These are phyloP conservation scores for Fraxinus albicans DNA, from an alignment of 305 asterid genomes.

Conservation along the genomic window DNA sequence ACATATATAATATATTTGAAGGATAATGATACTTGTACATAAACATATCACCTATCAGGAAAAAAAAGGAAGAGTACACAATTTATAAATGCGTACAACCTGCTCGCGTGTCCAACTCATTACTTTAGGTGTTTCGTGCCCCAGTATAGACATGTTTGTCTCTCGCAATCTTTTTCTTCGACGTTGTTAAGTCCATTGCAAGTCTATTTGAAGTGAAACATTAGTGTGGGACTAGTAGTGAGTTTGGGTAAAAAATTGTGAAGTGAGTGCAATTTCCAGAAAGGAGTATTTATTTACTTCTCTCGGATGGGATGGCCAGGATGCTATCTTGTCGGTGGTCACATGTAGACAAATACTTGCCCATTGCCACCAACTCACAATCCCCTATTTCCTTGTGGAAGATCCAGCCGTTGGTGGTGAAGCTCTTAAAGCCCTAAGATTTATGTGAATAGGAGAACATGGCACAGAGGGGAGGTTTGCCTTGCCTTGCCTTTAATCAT, in stretches of 20 bases:
- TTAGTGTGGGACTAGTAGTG: background rate
- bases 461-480: background rate
- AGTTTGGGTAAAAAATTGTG: background rate
- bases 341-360: background rate
- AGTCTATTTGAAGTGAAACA: background rate
- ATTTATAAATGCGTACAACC: background rate
- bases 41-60: background rate
- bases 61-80: background rate
- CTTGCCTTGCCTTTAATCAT: background rate
- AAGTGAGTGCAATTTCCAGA: background rate
- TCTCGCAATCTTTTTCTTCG: background rate
- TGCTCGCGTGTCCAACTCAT: background rate
- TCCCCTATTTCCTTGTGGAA: background rate
- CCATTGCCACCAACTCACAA: background rate
- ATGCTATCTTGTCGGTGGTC: background rate
- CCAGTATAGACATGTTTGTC: background rate
- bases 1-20: background rate
- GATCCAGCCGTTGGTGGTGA: background rate
- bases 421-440: background rate
- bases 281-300: background rate
- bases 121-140: background rate
- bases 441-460: background rate
- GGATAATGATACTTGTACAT: background rate
- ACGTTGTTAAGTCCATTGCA: background rate
- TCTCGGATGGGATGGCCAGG: background rate